phyloP scores from a whole-genome alignment of 352 stramenopile genomes.

The Phytophthora hybrid region DNA sequence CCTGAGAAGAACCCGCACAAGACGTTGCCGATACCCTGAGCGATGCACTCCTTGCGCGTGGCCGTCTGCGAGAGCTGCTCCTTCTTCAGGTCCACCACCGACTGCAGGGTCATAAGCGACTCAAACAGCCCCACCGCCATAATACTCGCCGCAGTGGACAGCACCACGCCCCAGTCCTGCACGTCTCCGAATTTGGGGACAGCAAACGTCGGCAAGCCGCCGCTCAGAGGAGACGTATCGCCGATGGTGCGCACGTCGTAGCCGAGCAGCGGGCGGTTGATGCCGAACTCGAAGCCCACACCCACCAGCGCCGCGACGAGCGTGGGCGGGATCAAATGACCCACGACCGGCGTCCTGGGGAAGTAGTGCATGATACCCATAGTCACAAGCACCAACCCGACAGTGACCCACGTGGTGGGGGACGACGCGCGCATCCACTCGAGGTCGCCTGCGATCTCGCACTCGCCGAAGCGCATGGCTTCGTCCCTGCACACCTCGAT shows the following conservation, averaged over 20 bases:
- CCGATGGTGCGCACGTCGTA: constrained; percentile 85
- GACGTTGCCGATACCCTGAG: constrained; percentile 93
- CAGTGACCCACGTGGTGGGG: constrained; percentile 66
- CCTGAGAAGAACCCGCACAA: constrained; percentile 91
- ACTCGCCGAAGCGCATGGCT: constrained; percentile 76
- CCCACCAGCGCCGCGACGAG: constrained; percentile 81
- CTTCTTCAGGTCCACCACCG: constrained; percentile 92
- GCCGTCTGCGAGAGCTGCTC: constrained; percentile 66
- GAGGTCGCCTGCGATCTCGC: constrained; percentile 68
- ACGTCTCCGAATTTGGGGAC: constrained; percentile 56
- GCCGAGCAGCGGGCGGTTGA: constrained; percentile 77
- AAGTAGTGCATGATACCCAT: constrained; percentile 92
- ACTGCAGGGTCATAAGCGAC: constrained; percentile 94
- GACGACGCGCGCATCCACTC: constrained; percentile 77
- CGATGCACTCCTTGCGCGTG: constrained; percentile 84
- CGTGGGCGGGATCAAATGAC: constrained; percentile 79
- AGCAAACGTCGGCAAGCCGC: constrained; percentile 61
- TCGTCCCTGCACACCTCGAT: constrained; percentile 84
- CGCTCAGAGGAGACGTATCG: constrained; percentile 67
- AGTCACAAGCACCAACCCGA: constrained; percentile 78
- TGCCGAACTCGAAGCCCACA: constrained; percentile 88
- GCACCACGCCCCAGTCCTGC: constrained; percentile 71
- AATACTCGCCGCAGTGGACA: constrained; percentile 92
- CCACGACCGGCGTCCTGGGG: constrained; percentile 64
- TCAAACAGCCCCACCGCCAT: constrained; percentile 94